Evolutionary conservation across 306 rosid genomes (phyloP).

Genomic region (Malus sieversii): DNA sequence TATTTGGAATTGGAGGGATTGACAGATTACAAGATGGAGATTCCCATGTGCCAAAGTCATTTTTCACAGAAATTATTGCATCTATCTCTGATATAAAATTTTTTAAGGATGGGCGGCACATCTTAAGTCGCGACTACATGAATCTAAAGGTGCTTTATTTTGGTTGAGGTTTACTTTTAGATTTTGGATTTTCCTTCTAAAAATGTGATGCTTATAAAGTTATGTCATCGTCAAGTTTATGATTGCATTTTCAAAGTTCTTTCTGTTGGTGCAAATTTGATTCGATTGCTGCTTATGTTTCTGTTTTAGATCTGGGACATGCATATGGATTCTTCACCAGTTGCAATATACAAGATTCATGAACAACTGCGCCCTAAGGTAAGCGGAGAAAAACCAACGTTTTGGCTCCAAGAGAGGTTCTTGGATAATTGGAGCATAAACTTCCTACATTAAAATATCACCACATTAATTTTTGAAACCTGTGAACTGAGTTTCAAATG

Average conservation of each 20-base stretch:
- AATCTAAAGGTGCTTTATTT: conserved; percentile 42
- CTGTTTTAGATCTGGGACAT: conserved; percentile 61
- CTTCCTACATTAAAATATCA: neutral
- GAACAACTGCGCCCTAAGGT: conserved; percentile 65
- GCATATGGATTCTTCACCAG: conserved; percentile 58
- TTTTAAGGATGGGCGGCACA: conserved; percentile 46
- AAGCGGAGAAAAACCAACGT: neutral
- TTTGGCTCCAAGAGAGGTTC: neutral
- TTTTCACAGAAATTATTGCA: conserved; percentile 46
- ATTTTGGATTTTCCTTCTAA: neutral
- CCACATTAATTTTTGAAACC: neutral
- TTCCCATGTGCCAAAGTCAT: conserved; percentile 35
- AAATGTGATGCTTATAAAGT: neutral
- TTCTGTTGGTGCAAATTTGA: neutral
- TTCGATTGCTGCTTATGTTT: neutral
- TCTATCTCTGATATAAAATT: conserved; percentile 59
- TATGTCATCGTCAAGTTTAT: neutral
- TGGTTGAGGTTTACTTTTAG: neutral
- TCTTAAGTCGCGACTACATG: conserved; percentile 68
- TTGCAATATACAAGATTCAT: conserved; percentile 48
- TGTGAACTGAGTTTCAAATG: neutral
- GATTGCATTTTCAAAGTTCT: neutral
- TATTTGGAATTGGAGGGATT: conserved; percentile 25
- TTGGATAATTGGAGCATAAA: neutral
- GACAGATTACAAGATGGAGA: conserved; percentile 51